Conservation (phyloP, 2,329 filamentous ascomycete species). For the Paracoccidioides brasiliensis region DNA sequence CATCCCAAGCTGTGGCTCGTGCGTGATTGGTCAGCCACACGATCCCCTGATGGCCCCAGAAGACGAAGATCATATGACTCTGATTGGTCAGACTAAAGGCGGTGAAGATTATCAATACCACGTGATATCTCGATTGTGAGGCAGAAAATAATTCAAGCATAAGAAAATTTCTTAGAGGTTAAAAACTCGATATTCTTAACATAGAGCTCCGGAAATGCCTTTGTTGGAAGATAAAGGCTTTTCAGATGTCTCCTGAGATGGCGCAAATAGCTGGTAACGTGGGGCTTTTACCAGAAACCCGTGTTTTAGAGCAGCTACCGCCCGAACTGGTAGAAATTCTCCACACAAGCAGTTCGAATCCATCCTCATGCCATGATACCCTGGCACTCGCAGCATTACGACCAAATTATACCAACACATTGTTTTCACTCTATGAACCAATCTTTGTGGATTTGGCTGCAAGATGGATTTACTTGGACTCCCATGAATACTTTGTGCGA, state of each 20-base stretch:
- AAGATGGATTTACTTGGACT: conserved; percentile 48
- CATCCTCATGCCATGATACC: conserved; percentile 53
- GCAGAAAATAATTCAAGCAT: conserved; percentile 18
- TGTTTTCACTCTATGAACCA: conserved; percentile 62
- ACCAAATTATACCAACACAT: conserved; percentile 38
- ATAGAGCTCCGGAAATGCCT: conserved; percentile 15
- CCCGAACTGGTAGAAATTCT: conserved; percentile 57
- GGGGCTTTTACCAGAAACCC: conserved; percentile 42
- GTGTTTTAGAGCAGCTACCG: conserved; percentile 48
- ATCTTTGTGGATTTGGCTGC: conserved; percentile 73
- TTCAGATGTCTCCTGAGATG: conserved; percentile 21
- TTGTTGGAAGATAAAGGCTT: neutral
- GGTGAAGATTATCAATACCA: conserved; percentile 5
- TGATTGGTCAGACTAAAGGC: conserved; percentile 1
- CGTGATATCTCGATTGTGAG: conserved; percentile 12
- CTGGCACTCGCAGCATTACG: conserved; percentile 56
- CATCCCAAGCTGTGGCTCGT: neutral
- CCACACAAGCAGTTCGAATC: conserved; percentile 46
- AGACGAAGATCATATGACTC: neutral
- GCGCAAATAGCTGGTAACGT: conserved; percentile 26
- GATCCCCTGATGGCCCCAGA: too few species aligned
- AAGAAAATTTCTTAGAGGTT: conserved; percentile 4
- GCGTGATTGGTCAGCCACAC: conserved; percentile 13
- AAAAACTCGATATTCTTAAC: conserved; percentile 5
- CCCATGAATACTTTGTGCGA: conserved; percentile 21